phyloP scores from a whole-genome alignment of 2,329 filamentous ascomycete species.

The Neofusicoccum laricinum region DNA sequence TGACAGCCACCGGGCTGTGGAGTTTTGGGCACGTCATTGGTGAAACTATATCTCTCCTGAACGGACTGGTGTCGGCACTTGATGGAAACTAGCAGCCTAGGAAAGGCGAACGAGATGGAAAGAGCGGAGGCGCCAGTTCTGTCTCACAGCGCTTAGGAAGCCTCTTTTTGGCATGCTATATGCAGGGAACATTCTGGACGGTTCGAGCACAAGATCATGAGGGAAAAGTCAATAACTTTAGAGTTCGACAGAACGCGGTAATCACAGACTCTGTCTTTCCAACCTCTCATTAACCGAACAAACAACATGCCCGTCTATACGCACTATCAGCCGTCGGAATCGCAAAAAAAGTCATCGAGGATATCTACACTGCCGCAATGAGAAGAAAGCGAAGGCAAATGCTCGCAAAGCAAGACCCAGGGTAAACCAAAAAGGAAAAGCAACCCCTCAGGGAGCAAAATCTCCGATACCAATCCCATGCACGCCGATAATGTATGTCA shows the following conservation, averaged over 20 bases:
- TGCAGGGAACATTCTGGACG: background rate
- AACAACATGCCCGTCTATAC: slow-evolving; percentile 6
- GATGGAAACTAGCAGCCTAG: too few relatives aligned
- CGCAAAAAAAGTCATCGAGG: slow-evolving; percentile 1
- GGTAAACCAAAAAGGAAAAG: background rate
- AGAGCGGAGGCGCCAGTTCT: background rate
- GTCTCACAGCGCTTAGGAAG: background rate
- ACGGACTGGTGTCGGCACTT: too few relatives aligned
- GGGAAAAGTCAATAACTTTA: background rate
- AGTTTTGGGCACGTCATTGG: too few relatives aligned
- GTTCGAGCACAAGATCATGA: background rate
- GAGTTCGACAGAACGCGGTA: background rate
- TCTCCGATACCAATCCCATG: background rate
- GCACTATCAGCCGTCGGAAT: background rate
- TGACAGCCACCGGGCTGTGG: too few relatives aligned
- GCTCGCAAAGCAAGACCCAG: background rate
- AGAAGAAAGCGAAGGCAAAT: background rate
- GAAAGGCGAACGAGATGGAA: background rate
- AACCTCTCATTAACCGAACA: background rate
- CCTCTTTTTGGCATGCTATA: background rate
- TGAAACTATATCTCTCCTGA: too few relatives aligned
- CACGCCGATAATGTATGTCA: slow-evolving; percentile 7
- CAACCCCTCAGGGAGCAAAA: background rate
- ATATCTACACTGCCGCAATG: slow-evolving; percentile 8
- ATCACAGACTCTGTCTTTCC: background rate